Evolutionary conservation across 768 basidiomycete species (phyloP).

Genomic region (Russula ochroleuca): DNA sequence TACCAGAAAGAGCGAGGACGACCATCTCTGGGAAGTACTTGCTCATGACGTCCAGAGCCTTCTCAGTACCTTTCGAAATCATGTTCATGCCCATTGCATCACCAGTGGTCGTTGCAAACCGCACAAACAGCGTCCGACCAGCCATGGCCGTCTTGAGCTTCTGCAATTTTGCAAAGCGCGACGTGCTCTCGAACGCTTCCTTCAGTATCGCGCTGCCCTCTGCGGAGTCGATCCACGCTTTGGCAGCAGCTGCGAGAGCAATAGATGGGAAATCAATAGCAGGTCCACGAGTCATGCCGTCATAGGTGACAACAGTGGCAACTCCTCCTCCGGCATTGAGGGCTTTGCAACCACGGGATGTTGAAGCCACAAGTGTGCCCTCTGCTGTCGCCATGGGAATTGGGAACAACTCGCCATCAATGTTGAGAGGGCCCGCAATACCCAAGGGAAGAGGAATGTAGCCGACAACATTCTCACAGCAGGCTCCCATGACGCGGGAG

Average conservation of each 20-base stretch:
- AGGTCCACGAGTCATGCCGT: conserved; percentile 99
- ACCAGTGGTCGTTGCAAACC: conserved; percentile 92
- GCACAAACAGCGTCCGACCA: conserved; percentile 87
- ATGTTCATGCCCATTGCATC: conserved; percentile 99
- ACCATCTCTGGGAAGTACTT: conserved; percentile 86
- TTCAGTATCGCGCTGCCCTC: conserved; percentile 75
- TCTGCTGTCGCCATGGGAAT: conserved; percentile 99
- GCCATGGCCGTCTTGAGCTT: conserved; percentile 86
- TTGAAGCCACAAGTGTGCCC: conserved; percentile 95
- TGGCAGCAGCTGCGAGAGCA: conserved; percentile 73
- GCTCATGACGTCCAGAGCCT: conserved; percentile 77
- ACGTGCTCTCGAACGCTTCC: conserved; percentile 90
- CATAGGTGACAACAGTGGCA: conserved; percentile 84
- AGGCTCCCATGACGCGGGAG: conserved; percentile 88
- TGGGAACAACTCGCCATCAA: conserved; percentile 79
- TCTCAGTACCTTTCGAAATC: conserved; percentile 98
- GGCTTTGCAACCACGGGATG: conserved; percentile 96
- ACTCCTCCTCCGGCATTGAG: conserved; percentile 96
- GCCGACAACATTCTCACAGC: conserved; percentile 98
- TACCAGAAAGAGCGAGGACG: conserved; percentile 87
- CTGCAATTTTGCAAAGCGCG: conserved; percentile 85
- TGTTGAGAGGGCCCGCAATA: conserved; percentile 89
- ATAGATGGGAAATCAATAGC: conserved; percentile 91
- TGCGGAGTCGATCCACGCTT: conserved; percentile 80
- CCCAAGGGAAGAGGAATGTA: conserved; percentile 96